Conservation (phyloP, 106 monocot genomes). For the Allium cepa region DNA sequence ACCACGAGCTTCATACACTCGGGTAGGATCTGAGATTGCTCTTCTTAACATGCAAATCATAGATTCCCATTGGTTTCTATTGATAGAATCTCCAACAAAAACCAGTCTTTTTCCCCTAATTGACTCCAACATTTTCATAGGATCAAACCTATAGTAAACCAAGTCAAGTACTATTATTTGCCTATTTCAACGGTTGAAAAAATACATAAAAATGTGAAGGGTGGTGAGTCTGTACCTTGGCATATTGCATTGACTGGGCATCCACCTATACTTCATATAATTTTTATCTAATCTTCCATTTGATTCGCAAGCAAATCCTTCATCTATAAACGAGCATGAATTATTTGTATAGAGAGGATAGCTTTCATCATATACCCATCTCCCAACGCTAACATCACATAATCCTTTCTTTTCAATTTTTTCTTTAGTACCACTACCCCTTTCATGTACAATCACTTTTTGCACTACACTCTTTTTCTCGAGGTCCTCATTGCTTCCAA, state of each 20-base stretch:
- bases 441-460: conserved; percentile 7
- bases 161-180: not conserved
- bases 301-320: conserved; percentile 74
- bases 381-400: conserved; percentile 74
- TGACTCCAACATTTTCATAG: conserved; percentile 56
- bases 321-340: conserved; percentile 75
- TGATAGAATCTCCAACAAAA: conserved; percentile 91
- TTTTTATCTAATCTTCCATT: conserved; percentile 71
- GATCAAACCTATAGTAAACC: conserved; percentile 47
- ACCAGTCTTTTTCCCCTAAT: conserved; percentile 84
- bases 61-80: conserved; percentile 97
- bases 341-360: conserved; percentile 60
- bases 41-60: conserved; percentile 66
- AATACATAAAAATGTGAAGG: not conserved
- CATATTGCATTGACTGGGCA: conserved; percentile 54
- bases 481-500: not conserved
- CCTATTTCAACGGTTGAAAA: not conserved
- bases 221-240: conserved; percentile 47
- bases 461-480: not conserved
- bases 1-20: conserved; percentile 66
- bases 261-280: conserved; percentile 94
- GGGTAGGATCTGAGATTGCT: conserved; percentile 39
- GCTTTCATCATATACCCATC: conserved; percentile 73
- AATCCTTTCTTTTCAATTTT: conserved; percentile 9
- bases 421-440: conserved; percentile 28